Evolutionary conservation across 2,329 filamentous ascomycete genomes (phyloP), one percentile per base, ranked within the genome.

Genomic region (Colletotrichum navitas): DNA sequence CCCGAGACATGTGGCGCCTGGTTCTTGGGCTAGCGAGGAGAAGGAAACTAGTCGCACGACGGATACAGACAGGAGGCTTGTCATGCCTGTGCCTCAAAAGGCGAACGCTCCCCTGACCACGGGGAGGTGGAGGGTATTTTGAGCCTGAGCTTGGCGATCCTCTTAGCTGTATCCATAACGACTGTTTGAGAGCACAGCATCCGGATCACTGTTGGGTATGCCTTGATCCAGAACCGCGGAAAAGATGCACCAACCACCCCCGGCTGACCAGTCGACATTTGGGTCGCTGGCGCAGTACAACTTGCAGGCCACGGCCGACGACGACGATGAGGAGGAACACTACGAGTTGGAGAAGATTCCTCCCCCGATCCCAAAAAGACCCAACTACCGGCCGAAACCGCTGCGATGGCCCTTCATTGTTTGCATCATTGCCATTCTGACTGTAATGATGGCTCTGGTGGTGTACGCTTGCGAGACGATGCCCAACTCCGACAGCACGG

Each of bases 361-460:
- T 11, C 32, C 24, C 3, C 49, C 63, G 7, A 47, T 63, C 1
- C 66, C 39, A 1, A 59, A 60, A 29, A 45, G 62, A n/a, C 76
- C 77, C 1, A 75, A 78, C 73, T 80, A 81, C 73, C 77, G 77
- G 63, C 80, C 80, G 1, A 78, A 74, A 59, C 74, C 80, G 24
- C 67, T 81, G 63, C 75, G 75, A 70, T 80, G 79, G 79, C 79
- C 78, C 3, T 81, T 81, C 56, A 76, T 81, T 56, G 47, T 65
- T 1, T 26, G 43, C 41, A 67, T 78, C 58, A 76, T 80, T 26
- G 39, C 74, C 1, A 26, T 80, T 3, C 67, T 81, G 18, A 66
- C 74, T 5, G 59, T 74, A 4, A 73, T 77, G 43, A 79, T 81
- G 39, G 75, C 45, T 4, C 39, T 81, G 55, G 72, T 81, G 21